A percentile compares a stretch with the other conserved stretches of the same genome.
These are phyloP conservation scores for Penicillium sp. DNA, from an alignment of 2,329 filamentous ascomycete species.

Conservation along the genomic window DNA sequence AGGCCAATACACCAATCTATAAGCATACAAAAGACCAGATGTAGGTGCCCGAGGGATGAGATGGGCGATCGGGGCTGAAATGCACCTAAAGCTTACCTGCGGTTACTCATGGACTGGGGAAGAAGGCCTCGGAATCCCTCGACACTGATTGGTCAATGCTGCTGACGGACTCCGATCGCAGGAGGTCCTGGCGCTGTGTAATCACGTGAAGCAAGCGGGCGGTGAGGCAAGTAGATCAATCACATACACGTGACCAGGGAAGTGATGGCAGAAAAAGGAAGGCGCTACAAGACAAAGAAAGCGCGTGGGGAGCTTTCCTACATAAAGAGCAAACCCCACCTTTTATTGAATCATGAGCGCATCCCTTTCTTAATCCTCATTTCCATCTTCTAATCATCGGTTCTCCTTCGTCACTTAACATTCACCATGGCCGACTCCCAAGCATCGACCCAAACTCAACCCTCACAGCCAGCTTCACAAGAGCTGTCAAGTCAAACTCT, in stretches of 20 bases:
- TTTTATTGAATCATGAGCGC: not conserved
- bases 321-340: not conserved
- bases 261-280: conserved; percentile 4
- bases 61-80: conserved; percentile 10
- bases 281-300: conserved; percentile 10
- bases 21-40: not conserved
- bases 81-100: conserved; percentile 25
- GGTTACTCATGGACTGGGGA: conserved; percentile 10
- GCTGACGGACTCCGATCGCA: conserved; percentile 11
- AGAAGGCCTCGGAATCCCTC: conserved; percentile 9
- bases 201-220: not conserved
- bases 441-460: conserved; percentile 24
- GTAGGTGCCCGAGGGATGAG: not conserved
- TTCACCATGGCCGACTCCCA: conserved; percentile 31
- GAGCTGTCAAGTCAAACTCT: conserved; percentile 61
- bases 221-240: not conserved
- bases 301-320: conserved; percentile 17
- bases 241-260: not conserved
- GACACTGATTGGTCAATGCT: conserved; percentile 14
- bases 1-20: not conserved
- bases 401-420: not conserved
- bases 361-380: not conserved
- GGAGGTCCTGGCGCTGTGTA: conserved; percentile 18
- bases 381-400: not conserved
- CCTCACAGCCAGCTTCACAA: conserved; percentile 7